Base-by-base conservation (phyloP, 2,329 filamentous ascomycete genomes). In the Parastagonospora nodorum region DNA sequence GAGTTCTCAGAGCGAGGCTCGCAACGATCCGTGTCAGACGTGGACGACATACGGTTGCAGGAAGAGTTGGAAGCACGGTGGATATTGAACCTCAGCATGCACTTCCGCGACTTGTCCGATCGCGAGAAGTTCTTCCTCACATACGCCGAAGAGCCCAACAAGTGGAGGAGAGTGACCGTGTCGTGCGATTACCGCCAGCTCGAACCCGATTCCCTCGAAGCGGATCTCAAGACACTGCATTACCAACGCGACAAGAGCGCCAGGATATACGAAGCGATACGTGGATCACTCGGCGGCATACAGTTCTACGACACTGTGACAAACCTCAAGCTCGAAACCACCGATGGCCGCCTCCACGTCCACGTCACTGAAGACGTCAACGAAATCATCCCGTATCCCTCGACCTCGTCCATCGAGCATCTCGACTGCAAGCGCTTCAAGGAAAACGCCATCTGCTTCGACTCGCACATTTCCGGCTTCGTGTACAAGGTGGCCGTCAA, bases 111-210 rank as follows among this genome's bases (percentile, higher is more conserved):
- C 75, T 88, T 88, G 65, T 95, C 92, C 10, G 89, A 90, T 63
- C 84, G 93, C 37, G 94, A 99, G 74, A 99, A 99, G 73, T 97
- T 97, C 78, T 99, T 97, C 73, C 87, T 99, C 57, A 97, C 94
- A 0, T 99, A 90, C 71, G 90, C 92, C 41, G 88, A 96, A 71
- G 83, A 84, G 41, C 86, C 90, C 4, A 88, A 84, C 55, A 79
- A 85, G 54, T 96, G 92, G 90, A 85, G 91, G 48, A 84, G 93
- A 42, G 88, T 99, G 43, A 97, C 94, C 2, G 86, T 99, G 28
- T 97, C 94, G 1, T 85, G 95, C 63, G 94, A 99, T 75, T 99
- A 97, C 74, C 87, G 92, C 51, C 80, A 88, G 67, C 88, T 91
- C 4, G 86, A 88, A 1, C 82, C 84, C 1, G 88, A 89, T 57